Evolutionary conservation across 2,329 filamentous ascomycete genomes (phyloP).

Genomic region (Emergomyces orientalis): DNA sequence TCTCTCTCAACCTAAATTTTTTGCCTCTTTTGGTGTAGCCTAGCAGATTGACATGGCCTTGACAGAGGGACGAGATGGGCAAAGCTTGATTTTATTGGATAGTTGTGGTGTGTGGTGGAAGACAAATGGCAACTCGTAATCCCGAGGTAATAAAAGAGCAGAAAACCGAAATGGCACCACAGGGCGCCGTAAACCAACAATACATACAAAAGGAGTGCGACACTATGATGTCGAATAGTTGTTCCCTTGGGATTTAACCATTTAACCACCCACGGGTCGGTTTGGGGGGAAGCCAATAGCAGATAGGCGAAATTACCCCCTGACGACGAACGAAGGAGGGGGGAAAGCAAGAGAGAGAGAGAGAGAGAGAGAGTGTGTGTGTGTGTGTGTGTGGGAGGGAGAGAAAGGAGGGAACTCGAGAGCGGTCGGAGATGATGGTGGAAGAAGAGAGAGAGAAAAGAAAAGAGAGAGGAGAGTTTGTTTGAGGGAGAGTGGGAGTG

Average conservation of each 20-base stretch:
- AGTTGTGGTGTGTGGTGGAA: not conserved
- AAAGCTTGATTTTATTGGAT: not conserved
- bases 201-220: constrained; percentile 7
- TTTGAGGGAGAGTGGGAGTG: constrained; percentile 18
- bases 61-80: not conserved
- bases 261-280: not conserved
- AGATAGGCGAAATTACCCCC: not conserved
- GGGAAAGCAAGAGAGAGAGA: constrained; percentile 1
- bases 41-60: not conserved
- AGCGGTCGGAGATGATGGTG: constrained; percentile 20
- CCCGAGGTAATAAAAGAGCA: not conserved
- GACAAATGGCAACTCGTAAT: not conserved
- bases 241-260: not conserved
- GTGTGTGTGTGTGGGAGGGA: too few species aligned
- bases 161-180: not conserved
- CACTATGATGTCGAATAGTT: not conserved
- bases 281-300: not conserved
- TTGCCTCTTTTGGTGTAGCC: not conserved
- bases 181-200: constrained; percentile 4
- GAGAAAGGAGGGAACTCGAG: constrained; percentile 5
- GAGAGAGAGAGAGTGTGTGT: too few species aligned
- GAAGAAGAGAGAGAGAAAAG: constrained; percentile 17
- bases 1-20: not conserved
- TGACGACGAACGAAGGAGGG: not conserved
- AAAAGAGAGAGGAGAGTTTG: constrained; percentile 15